phyloP scores from a whole-genome alignment of 2,329 filamentous ascomycete genomes.

The Colletotrichum higginsianum region DNA sequence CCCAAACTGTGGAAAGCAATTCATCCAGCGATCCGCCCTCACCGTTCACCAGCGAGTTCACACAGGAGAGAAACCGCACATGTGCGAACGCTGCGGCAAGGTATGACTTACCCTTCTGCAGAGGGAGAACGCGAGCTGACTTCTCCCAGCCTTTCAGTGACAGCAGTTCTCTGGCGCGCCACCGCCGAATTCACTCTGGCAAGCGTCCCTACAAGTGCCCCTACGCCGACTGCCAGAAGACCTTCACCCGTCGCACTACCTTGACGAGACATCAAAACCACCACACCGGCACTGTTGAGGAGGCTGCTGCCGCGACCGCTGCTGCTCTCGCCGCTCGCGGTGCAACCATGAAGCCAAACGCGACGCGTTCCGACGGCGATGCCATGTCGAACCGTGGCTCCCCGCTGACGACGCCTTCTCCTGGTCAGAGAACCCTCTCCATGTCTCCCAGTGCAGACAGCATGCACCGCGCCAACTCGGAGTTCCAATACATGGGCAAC shows the following conservation, averaged over 20 bases:
- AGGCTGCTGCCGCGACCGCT: constrained; percentile 90
- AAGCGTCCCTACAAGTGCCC: constrained; percentile 98
- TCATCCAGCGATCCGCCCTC: constrained; percentile 95
- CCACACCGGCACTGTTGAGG: constrained; percentile 94
- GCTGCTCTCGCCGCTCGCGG: constrained; percentile 79
- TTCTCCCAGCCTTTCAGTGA: constrained; percentile 88
- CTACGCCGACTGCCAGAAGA: constrained; percentile 98
- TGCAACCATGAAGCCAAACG: constrained; percentile 55
- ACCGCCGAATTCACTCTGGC: constrained; percentile 94
- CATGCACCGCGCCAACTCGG: constrained; percentile 74
- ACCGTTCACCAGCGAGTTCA: constrained; percentile 97
- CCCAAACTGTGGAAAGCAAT: constrained; percentile 91
- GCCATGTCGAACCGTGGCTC: constrained; percentile 80
- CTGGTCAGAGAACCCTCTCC: constrained; percentile 82
- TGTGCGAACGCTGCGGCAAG: constrained; percentile 97
- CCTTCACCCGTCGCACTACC: constrained; percentile 95
- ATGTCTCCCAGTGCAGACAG: constrained; percentile 82
- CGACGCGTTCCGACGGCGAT: constrained; percentile 78
- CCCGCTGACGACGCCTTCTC: constrained; percentile 85
- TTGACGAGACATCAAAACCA: constrained; percentile 96
- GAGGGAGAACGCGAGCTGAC: constrained; percentile 30
- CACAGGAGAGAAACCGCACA: constrained; percentile 98
- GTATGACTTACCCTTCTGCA: constrained; percentile 62
- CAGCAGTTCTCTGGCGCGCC: constrained; percentile 92
- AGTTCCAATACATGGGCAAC: constrained; percentile 84